phyloP scores from a whole-genome alignment of 2,329 filamentous ascomycete genomes.

The Phialophora macrospora region DNA sequence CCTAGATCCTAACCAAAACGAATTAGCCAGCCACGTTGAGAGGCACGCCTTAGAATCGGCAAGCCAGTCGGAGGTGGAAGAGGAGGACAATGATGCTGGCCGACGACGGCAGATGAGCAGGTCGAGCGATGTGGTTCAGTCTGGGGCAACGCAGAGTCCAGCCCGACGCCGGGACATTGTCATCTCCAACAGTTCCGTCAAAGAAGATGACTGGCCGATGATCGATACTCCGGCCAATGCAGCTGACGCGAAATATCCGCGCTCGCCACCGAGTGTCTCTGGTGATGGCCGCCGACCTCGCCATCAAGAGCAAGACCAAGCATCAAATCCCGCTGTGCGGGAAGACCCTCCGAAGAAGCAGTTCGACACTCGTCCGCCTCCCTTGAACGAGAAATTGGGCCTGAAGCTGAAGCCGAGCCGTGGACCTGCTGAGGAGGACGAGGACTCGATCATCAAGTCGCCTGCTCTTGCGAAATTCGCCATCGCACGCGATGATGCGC shows the following conservation, averaged over 20 bases:
- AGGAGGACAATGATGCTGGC: constrained; percentile 49
- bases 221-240: constrained; percentile 23
- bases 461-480: constrained; percentile 43
- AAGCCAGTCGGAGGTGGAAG: constrained; percentile 52
- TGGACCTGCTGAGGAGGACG: constrained; percentile 27
- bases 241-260: constrained; percentile 2
- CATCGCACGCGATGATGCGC: constrained; percentile 43
- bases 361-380: constrained; percentile 25
- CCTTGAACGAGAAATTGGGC: constrained; percentile 2
- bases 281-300: background rate
- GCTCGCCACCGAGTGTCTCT: background rate
- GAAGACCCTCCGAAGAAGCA: constrained; percentile 6
- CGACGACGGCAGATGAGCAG: constrained; percentile 1
- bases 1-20: constrained; percentile 68
- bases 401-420: constrained; percentile 17
- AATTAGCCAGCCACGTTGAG: constrained; percentile 66
- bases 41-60: constrained; percentile 56
- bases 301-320: background rate
- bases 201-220: constrained; percentile 31
- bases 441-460: constrained; percentile 41
- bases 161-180: background rate
- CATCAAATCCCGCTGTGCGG: background rate
- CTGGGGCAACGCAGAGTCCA: background rate
- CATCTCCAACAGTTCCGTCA: background rate
- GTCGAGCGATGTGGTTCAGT: background rate